Conservation (phyloP, 140 eudicot genomes). For the Stevia rebaudiana region DNA sequence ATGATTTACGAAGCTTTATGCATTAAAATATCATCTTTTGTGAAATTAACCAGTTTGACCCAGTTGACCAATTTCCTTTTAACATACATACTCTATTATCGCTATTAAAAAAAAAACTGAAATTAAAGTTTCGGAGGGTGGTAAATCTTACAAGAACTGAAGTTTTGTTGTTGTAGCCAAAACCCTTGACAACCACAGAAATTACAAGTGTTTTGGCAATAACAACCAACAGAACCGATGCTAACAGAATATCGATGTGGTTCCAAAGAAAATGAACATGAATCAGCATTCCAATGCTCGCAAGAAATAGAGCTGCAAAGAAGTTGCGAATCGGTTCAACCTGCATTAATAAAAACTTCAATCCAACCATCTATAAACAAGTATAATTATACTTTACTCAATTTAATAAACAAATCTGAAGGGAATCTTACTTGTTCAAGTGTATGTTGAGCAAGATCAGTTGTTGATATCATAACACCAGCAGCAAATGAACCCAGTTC, state of each 20-base stretch:
- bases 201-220: conserved; percentile 71
- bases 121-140: conserved; percentile 16
- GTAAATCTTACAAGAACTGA: conserved; percentile 62
- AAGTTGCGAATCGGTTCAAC: conserved; percentile 95
- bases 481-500: conserved; percentile 99
- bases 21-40: background rate
- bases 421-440: conserved; percentile 79
- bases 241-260: conserved; percentile 87
- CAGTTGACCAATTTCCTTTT: background rate
- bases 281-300: conserved; percentile 99
- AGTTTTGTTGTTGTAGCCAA: conserved; percentile 91
- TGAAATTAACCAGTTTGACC: background rate
- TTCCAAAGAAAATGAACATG: conserved; percentile 97
- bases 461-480: conserved; percentile 98
- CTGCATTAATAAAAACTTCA: conserved; percentile 37
- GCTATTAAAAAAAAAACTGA: background rate
- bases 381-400: background rate
- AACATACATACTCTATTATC: no score
- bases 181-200: conserved; percentile 71
- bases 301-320: conserved; percentile 96
- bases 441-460: conserved; percentile 97
- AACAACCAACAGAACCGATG: conserved; percentile 80
- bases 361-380: background rate
- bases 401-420: background rate
- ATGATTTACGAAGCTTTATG: background rate